These are phyloP conservation scores for Aeminium ludgeri DNA, from an alignment of 495 filamentous ascomycete genomes.

Conservation along the genomic window DNA sequence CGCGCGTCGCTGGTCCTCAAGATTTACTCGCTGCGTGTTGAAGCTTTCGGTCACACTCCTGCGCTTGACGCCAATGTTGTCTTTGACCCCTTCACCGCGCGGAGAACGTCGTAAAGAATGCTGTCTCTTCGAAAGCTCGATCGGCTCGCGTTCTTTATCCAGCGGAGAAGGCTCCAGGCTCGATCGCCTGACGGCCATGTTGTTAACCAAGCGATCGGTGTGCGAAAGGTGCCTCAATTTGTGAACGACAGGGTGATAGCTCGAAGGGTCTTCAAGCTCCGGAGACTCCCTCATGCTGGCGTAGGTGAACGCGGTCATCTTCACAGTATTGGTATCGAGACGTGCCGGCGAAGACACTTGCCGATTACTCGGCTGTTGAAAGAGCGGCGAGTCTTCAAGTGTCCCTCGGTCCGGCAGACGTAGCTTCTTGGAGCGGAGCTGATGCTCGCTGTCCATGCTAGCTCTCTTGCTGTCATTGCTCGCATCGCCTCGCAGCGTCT, in stretches of 20 bases:
- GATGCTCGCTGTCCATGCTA: not conserved
- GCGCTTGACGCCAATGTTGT: constrained; percentile 2
- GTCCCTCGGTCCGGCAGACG: not conserved
- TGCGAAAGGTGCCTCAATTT: not conserved
- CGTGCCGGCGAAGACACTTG: constrained; percentile 1
- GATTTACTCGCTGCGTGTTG: too few species aligned
- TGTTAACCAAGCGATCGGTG: constrained; percentile 1
- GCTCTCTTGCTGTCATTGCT: not conserved
- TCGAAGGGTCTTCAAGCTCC: not conserved
- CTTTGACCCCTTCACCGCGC: not conserved
- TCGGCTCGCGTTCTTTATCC: too few species aligned
- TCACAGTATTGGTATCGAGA: not conserved
- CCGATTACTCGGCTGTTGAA: not conserved
- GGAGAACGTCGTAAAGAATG: too few species aligned
- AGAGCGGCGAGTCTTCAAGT: not conserved
- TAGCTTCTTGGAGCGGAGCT: not conserved
- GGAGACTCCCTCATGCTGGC: constrained; percentile 4
- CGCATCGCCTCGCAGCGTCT: not conserved
- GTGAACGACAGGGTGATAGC: not conserved
- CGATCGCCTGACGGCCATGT: not conserved
- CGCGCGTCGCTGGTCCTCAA: too few species aligned
- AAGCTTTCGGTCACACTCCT: not conserved
- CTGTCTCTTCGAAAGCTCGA: too few species aligned
- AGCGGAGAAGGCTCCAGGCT: not conserved
- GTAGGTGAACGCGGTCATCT: constrained; percentile 4